Conservation (phyloP, 768 basidiomycete species). For the Porpolomopsis calyptriformis region DNA sequence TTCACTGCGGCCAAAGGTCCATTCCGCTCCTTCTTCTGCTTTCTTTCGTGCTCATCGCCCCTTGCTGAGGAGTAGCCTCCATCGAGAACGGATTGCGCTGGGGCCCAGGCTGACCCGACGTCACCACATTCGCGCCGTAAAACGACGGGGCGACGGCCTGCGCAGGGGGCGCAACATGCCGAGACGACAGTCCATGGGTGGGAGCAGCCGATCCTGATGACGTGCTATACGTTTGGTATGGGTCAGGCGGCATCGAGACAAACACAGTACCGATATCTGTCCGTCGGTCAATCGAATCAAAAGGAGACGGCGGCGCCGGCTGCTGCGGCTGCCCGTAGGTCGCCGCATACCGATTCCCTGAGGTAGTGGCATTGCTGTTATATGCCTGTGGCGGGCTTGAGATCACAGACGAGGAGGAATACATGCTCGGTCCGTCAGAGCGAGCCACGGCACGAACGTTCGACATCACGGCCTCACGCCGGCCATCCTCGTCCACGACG, state of each 20-base stretch:
- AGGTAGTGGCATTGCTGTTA: constrained; percentile 36
- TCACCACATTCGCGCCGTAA: constrained; percentile 53
- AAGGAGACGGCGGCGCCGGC: constrained; percentile 31
- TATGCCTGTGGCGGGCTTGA: constrained; percentile 73
- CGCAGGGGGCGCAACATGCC: constrained; percentile 40
- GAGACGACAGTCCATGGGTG: constrained; percentile 20
- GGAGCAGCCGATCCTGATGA: constrained; percentile 25
- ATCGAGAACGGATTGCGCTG: constrained; percentile 20
- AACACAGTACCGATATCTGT: constrained; percentile 61
- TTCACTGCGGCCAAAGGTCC: constrained; percentile 72
- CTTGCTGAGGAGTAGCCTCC: constrained; percentile 23
- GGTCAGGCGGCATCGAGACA: constrained; percentile 77
- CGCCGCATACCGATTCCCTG: constrained; percentile 51
- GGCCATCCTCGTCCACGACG: constrained; percentile 51
- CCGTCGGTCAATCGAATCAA: constrained; percentile 53
- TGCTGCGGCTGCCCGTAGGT: constrained; percentile 35
- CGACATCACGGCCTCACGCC: constrained; percentile 74
- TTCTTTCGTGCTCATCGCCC: constrained; percentile 39
- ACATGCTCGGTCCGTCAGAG: constrained; percentile 35
- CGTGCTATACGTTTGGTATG: constrained; percentile 44
- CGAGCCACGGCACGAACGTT: constrained; percentile 60
- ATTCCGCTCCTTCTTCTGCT: constrained; percentile 50
- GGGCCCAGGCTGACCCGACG: constrained; percentile 31
- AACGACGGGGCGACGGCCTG: constrained; percentile 55
- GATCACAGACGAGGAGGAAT: constrained; percentile 42